phyloP scores from a whole-genome alignment of 441 rosid genomes.

The Eutrema salsugineum region DNA sequence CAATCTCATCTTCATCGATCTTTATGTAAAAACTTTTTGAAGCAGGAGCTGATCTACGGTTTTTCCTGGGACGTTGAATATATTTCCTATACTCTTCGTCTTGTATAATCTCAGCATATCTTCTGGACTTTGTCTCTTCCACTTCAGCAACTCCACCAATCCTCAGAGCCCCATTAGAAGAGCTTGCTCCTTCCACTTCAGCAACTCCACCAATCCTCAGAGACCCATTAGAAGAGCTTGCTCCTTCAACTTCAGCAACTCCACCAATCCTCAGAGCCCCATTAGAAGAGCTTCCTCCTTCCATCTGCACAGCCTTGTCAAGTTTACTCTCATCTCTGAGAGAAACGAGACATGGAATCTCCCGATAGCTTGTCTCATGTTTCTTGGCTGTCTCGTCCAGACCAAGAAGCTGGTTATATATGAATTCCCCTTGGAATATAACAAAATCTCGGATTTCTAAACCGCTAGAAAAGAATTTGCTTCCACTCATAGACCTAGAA shows the following conservation, averaged over 20 bases:
- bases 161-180: no score
- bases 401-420: constrained; percentile 66
- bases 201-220: no score
- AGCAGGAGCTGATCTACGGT: constrained; percentile 34
- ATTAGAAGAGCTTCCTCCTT: constrained; percentile 36
- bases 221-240: no score
- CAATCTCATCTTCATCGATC: constrained; percentile 78
- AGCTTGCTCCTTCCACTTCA: no score
- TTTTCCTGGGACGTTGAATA: constrained; percentile 43
- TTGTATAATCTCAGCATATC: constrained; percentile 56
- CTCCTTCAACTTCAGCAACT: constrained; percentile 37
- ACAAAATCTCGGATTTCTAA: constrained; percentile 64
- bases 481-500: constrained; percentile 59
- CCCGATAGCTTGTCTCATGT: constrained; percentile 43
- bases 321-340: constrained; percentile 56
- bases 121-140: no score
- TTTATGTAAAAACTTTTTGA: constrained; percentile 55
- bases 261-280: constrained; percentile 39
- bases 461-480: constrained; percentile 52
- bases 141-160: no score
- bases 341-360: constrained; percentile 53
- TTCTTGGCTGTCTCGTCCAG: constrained; percentile 59
- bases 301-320: no score
- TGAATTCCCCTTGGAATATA: constrained; percentile 70
- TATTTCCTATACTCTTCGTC: constrained; percentile 67